These are phyloP conservation scores for Raphidocelis subcapitata DNA, from an alignment of 139 green algal genomes.

Conservation along the genomic window DNA sequence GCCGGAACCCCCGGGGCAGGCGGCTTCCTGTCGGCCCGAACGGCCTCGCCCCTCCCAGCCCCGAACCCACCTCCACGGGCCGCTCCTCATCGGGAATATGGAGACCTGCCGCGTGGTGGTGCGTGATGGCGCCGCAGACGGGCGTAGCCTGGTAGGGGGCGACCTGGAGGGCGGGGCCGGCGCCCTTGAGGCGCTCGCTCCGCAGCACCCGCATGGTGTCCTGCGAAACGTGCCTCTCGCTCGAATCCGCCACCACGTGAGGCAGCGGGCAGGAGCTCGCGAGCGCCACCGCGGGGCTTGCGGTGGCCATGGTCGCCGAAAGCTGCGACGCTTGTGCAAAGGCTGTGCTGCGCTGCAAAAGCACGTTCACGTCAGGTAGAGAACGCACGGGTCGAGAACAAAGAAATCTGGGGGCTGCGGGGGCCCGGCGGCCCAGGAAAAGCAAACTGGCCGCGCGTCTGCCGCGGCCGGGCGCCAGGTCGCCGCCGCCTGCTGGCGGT, in stretches of 20 bases:
- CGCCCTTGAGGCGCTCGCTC: slow-evolving; percentile 26
- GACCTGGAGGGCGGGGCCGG: slow-evolving; percentile 28
- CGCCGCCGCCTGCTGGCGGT: too few species aligned
- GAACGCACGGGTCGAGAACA: too few species aligned
- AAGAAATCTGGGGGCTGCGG: too few species aligned
- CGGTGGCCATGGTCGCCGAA: too few species aligned
- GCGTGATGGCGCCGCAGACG: slow-evolving; percentile 64
- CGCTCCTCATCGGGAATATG: slow-evolving; percentile 58
- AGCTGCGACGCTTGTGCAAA: too few species aligned
- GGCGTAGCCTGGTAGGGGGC: slow-evolving; percentile 84
- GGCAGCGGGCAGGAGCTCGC: slow-evolving; percentile 24
- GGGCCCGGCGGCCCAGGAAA: too few species aligned
- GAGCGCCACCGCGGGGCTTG: slow-evolving; percentile 11
- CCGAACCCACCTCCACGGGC: slow-evolving; percentile 49
- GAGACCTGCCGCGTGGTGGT: slow-evolving; percentile 62
- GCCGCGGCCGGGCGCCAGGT: too few species aligned
- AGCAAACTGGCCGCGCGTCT: too few species aligned
- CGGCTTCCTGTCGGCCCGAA: slow-evolving; percentile 1
- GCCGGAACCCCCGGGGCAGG: background rate
- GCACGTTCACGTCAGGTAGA: too few species aligned
- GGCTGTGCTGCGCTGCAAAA: too few species aligned
- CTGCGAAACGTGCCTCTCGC: background rate
- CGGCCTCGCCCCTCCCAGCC: background rate
- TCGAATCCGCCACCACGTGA: slow-evolving; percentile 8
- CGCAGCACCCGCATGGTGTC: slow-evolving; percentile 5